phyloP scores from a whole-genome alignment of 371 early-diverging fungal species.

The Circinella umbellata region DNA sequence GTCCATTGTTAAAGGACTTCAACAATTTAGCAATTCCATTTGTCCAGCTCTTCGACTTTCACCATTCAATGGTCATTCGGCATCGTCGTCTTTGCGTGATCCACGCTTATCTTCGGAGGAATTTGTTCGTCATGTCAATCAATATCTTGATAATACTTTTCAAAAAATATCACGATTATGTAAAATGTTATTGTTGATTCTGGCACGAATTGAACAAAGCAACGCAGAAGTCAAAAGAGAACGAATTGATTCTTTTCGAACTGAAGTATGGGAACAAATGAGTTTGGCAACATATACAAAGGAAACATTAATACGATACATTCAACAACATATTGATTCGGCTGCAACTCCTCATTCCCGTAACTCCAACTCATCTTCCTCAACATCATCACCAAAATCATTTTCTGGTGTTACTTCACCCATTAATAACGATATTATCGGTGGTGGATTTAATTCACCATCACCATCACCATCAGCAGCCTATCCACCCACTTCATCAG shows the following conservation, averaged over 20 bases:
- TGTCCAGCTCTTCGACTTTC: conserved; percentile 29
- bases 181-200: conserved; percentile 34
- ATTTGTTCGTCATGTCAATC: conserved; percentile 35
- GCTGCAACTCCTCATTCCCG: neutral
- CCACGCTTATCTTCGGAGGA: conserved; percentile 21
- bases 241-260: conserved; percentile 43
- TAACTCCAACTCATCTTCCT: too few species aligned
- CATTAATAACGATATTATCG: neutral
- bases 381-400: neutral
- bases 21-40: conserved; percentile 39
- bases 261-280: conserved; percentile 45
- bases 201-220: conserved; percentile 37
- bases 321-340: conserved; percentile 27
- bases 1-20: conserved; percentile 42
- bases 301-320: conserved; percentile 28
- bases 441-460: neutral
- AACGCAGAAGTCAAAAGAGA: conserved; percentile 28
- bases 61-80: conserved; percentile 18
- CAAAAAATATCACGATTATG: conserved; percentile 46
- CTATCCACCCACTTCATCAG: neutral
- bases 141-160: conserved; percentile 44
- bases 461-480: conserved; percentile 7
- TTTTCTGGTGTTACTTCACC: neutral
- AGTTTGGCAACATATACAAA: conserved; percentile 35
- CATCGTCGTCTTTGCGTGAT: conserved; percentile 23